Evolutionary conservation across 371 early-diverging fungal species (phyloP), one percentile per base, ranked within the genome.

Genomic region (Mortierella sp.): DNA sequence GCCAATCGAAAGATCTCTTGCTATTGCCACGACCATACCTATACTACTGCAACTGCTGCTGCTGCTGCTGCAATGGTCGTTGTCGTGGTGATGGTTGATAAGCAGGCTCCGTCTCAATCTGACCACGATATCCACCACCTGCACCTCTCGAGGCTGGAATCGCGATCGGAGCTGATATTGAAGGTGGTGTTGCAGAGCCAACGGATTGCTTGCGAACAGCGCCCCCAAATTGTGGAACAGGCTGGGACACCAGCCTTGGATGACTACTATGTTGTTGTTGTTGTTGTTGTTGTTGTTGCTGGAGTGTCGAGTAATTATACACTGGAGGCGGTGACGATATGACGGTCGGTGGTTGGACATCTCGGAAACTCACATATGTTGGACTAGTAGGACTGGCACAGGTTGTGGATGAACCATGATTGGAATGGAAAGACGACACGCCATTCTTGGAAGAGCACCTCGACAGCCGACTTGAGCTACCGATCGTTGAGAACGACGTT

Each of bases 101-200:
- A 21, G 43, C 10, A 6, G 43, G 2, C 7, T 51, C 54, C 43
- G 49, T 14, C 55, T 59, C 67, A 47, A 48, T 42, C 18, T 53
- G 59, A 26, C 41, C 41, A 19, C 54, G 43, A 28, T 69, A 62
- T 21, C 63, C 69, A 30, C 58, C 69, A 16, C 63, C 63, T 21
- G 28, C 57, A 31, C 69, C 63, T 21, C 69, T 51, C 5, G 69
- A 69, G 4, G 69, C 50, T 6, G 52, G 24, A 7, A 38, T 4
- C 0, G 43, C 45, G 7, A 61, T 28, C 14, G 61, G 54, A 7
- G 54, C 16, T 9, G 64, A 50, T 10, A 13, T 2, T 23, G 52
- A 16, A 18, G 64, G 13, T 31, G 58, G 23, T n/a, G 56, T 3
- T 14, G 30, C 28, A 19, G 23, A 21, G 12, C 9, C 42, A 12